Evolutionary conservation across 2,329 filamentous ascomycete genomes (phyloP).

Genomic region (Bipolaris sorokiniana): DNA sequence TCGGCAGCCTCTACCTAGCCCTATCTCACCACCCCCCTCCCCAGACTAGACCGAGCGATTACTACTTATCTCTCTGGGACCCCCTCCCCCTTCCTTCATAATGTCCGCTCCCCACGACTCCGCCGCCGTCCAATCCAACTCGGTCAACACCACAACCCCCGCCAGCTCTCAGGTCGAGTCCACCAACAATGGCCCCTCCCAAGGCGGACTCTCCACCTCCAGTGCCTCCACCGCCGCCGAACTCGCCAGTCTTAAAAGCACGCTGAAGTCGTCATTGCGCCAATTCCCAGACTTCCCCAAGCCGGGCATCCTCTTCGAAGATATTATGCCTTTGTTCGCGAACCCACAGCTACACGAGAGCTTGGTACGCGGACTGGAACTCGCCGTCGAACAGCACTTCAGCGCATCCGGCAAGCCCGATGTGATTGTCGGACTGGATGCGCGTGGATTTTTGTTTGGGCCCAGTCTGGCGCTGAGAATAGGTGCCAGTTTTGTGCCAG

Average conservation of each 20-base stretch:
- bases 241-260: slow-evolving; percentile 66
- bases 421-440: slow-evolving; percentile 91
- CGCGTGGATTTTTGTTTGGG: slow-evolving; percentile 93
- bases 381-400: slow-evolving; percentile 74
- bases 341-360: slow-evolving; percentile 73
- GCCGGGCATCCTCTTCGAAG: slow-evolving; percentile 92
- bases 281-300: slow-evolving; percentile 92
- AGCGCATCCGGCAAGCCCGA: slow-evolving; percentile 67
- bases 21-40: slow-evolving; percentile 18
- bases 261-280: slow-evolving; percentile 74
- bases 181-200: slow-evolving; percentile 50
- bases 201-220: slow-evolving; percentile 58
- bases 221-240: slow-evolving; percentile 58
- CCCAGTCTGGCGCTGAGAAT: slow-evolving; percentile 84
- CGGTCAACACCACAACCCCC: slow-evolving; percentile 28
- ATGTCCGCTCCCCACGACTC: slow-evolving; percentile 41
- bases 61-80: slow-evolving; percentile 18
- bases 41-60: slow-evolving; percentile 1
- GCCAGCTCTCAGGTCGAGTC: slow-evolving; percentile 28
- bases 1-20: slow-evolving; percentile 19
- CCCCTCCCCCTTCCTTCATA: slow-evolving; percentile 31
- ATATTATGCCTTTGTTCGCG: slow-evolving; percentile 96
- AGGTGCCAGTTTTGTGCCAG: slow-evolving; percentile 86
- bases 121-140: slow-evolving; percentile 25
- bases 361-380: slow-evolving; percentile 82